A percentile compares a stretch with the other conserved stretches of the same genome.
These are phyloP conservation scores for Aspergillus luchuensis DNA, from an alignment of 2,329 filamentous ascomycete genomes.

Conservation along the genomic window DNA sequence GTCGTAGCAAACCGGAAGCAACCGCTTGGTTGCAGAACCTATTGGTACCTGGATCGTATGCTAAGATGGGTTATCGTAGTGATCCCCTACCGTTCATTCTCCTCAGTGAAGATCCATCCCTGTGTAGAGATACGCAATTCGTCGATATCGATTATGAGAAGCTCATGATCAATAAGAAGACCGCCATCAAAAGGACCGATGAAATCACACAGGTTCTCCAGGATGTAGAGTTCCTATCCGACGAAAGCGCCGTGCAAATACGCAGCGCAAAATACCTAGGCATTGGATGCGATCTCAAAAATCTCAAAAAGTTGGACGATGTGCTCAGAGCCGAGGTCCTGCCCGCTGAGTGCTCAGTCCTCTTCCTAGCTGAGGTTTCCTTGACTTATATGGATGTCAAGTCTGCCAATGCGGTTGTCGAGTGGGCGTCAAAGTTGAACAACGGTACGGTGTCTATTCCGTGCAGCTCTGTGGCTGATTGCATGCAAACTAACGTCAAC, in stretches of 20 bases:
- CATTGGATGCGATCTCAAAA: constrained; percentile 76
- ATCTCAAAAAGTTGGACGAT: constrained; percentile 62
- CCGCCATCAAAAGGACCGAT: constrained; percentile 64
- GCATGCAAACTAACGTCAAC: constrained; percentile 6
- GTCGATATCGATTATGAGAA: constrained; percentile 86
- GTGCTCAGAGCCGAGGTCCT: constrained; percentile 63
- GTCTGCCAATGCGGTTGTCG: constrained; percentile 71
- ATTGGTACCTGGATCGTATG: constrained; percentile 20
- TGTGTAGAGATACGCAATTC: constrained; percentile 65
- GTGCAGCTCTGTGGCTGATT: not conserved
- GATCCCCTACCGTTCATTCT: constrained; percentile 87
- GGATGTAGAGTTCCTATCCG: constrained; percentile 42
- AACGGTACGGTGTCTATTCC: constrained; percentile 58
- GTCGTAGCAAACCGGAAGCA: constrained; percentile 41
- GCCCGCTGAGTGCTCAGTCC: constrained; percentile 60
- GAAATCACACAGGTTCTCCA: constrained; percentile 59
- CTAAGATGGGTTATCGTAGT: constrained; percentile 52
- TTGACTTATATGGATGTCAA: constrained; percentile 83
- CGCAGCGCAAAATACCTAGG: constrained; percentile 73
- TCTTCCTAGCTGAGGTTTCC: constrained; percentile 88
- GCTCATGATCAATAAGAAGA: constrained; percentile 72
- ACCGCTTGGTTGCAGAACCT: not conserved
- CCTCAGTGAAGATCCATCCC: constrained; percentile 64
- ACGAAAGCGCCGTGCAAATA: constrained; percentile 53
- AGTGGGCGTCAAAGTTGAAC: constrained; percentile 73